These are phyloP conservation scores for Xylaria grammica DNA, from an alignment of 495 filamentous ascomycete species.

Conservation along the genomic window DNA sequence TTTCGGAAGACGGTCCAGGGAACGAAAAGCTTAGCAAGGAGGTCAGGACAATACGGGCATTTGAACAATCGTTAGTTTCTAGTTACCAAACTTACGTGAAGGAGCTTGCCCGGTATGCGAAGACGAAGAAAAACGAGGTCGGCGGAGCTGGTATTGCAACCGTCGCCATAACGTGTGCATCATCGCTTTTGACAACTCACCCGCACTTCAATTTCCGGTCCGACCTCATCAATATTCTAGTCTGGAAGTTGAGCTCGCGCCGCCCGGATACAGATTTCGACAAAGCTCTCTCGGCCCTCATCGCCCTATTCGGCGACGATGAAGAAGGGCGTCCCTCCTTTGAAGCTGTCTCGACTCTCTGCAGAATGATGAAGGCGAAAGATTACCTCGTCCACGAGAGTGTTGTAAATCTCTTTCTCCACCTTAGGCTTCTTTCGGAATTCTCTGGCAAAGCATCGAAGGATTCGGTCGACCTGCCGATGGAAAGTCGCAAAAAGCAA, in stretches of 20 bases:
- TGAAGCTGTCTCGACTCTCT: constrained; percentile 81
- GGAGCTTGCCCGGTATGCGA: constrained; percentile 67
- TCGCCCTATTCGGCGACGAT: constrained; percentile 82
- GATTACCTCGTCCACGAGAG: constrained; percentile 82
- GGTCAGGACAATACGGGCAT: constrained; percentile 76
- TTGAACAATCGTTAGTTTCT: constrained; percentile 80
- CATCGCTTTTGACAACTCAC: constrained; percentile 74
- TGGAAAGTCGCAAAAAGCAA: constrained; percentile 63
- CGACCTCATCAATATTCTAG: constrained; percentile 84
- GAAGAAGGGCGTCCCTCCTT: constrained; percentile 86
- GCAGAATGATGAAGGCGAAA: constrained; percentile 91
- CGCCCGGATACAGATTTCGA: constrained; percentile 71
- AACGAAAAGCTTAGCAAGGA: constrained; percentile 89
- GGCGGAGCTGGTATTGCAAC: constrained; percentile 56
- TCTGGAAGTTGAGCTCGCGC: constrained; percentile 76
- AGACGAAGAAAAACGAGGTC: constrained; percentile 44
- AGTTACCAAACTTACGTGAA: constrained; percentile 85
- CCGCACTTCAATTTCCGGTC: constrained; percentile 96
- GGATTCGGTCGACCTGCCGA: constrained; percentile 67
- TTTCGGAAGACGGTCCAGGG: constrained; percentile 73
- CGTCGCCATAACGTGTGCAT: constrained; percentile 84
- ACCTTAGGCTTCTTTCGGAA: constrained; percentile 85
- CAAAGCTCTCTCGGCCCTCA: constrained; percentile 80
- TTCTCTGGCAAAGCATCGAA: constrained; percentile 81
- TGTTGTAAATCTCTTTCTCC: constrained; percentile 88